Evolutionary conservation across 202 grass and related monocot genomes (phyloP).

Genomic region (Alloteropsis angusta): DNA sequence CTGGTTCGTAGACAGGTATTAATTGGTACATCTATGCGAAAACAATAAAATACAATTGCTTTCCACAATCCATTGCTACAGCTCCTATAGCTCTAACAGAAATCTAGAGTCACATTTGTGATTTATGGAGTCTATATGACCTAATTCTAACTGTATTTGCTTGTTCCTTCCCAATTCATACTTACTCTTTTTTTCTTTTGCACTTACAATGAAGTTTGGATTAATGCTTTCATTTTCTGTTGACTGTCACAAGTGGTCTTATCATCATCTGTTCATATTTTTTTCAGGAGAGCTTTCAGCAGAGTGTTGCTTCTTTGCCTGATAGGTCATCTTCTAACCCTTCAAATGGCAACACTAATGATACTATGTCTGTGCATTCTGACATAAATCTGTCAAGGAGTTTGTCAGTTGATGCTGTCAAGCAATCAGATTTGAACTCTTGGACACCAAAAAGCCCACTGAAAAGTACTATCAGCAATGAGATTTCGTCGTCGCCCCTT

Average conservation of each 20-base stretch:
- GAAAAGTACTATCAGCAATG: conserved; percentile 24
- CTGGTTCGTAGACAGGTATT: not conserved
- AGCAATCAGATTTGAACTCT: conserved; percentile 32
- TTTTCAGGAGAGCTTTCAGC: conserved; percentile 52
- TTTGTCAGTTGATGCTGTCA: conserved; percentile 38
- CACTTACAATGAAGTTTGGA: conserved; percentile 11
- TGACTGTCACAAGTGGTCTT: not conserved
- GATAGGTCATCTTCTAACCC: conserved; percentile 42
- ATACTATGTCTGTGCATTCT: conserved; percentile 27
- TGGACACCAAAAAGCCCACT: conserved; percentile 24
- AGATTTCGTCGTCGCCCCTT: conserved; percentile 2
- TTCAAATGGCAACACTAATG: conserved; percentile 35
- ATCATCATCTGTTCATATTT: conserved; percentile 14
- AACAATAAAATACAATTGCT: not conserved
- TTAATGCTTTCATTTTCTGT: conserved; percentile 9
- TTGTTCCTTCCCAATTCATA: not conserved
- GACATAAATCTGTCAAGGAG: conserved; percentile 30
- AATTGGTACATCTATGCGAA: not conserved
- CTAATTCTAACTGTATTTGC: not conserved
- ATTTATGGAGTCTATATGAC: not conserved
- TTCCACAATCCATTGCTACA: not conserved
- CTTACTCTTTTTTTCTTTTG: not conserved
- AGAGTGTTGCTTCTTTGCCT: conserved; percentile 39
- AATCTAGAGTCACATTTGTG: not conserved
- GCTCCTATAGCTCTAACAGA: not conserved